Conservation (phyloP, 805 yeast species). For the Cephaloascus albidus region DNA sequence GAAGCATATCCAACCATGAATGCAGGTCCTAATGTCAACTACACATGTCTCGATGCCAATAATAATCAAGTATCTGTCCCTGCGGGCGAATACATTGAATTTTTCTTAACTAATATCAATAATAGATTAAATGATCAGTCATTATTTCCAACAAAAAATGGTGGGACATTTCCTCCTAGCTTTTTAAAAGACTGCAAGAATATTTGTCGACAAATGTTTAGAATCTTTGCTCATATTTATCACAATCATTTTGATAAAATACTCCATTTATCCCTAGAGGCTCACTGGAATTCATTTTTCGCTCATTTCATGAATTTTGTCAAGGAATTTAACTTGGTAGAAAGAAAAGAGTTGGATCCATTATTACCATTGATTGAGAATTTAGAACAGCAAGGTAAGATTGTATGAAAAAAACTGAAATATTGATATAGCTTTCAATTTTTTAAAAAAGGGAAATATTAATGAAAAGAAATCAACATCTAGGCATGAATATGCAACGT, state of each 20-base stretch:
- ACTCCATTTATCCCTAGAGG: conserved; percentile 86
- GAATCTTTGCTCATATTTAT: conserved; percentile 92
- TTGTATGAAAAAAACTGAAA: too few relatives aligned
- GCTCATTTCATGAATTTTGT: conserved; percentile 88
- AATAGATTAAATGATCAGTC: conserved; percentile 83
- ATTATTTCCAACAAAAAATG: conserved; percentile 85
- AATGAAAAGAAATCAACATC: too few relatives aligned
- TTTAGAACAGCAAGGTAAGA: conserved; percentile 82
- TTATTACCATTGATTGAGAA: conserved; percentile 65
- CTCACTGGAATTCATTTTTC: conserved; percentile 97
- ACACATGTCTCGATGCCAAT: conserved; percentile 79
- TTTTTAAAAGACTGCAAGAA: conserved; percentile 78
- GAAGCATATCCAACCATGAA: conserved; percentile 89
- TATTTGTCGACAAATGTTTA: conserved; percentile 84
- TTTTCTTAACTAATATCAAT: conserved; percentile 84
- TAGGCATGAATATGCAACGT: too few relatives aligned
- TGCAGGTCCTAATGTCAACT: conserved; percentile 89
- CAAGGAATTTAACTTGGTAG: conserved; percentile 76
- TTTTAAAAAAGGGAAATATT: too few relatives aligned
- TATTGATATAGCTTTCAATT: too few relatives aligned
- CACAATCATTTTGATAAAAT: conserved; percentile 91
- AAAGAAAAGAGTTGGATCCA: conserved; percentile 72
- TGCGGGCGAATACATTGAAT: conserved; percentile 87
- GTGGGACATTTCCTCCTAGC: conserved; percentile 82
- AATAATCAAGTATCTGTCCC: conserved; percentile 76